Percentiles rank a stretch among this genome's conserved stretches.
These are phyloP conservation scores for Mycena galericulata DNA, from an alignment of 768 basidiomycete genomes.

Conservation along the genomic window DNA sequence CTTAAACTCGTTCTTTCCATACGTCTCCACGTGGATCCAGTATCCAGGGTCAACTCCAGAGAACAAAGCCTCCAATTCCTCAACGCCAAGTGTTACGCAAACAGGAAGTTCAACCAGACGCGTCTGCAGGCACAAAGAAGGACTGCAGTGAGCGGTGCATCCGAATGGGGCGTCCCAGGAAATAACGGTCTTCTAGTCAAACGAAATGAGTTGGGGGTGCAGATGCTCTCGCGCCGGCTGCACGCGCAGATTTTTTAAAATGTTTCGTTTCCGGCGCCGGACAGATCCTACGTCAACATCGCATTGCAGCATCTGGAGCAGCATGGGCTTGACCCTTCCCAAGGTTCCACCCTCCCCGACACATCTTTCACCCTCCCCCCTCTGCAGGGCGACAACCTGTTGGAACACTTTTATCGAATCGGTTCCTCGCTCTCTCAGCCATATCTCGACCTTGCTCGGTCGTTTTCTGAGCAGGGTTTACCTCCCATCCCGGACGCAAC, in stretches of 20 bases:
- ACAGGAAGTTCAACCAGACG: slow-evolving; percentile 1
- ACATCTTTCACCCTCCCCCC: slow-evolving; percentile 83
- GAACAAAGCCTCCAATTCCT: not conserved
- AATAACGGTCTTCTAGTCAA: slow-evolving; percentile 54
- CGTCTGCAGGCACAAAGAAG: slow-evolving; percentile 12
- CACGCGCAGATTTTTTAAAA: slow-evolving; percentile 88
- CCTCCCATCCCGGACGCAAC: slow-evolving; percentile 70
- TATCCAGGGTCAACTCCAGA: slow-evolving; percentile 5
- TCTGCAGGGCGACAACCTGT: slow-evolving; percentile 83
- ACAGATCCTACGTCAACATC: slow-evolving; percentile 73
- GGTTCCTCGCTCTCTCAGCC: slow-evolving; percentile 79
- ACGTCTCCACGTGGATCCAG: not conserved
- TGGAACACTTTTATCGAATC: slow-evolving; percentile 90
- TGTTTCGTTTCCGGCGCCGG: slow-evolving; percentile 71
- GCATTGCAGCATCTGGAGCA: slow-evolving; percentile 83
- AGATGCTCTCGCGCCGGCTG: slow-evolving; percentile 85
- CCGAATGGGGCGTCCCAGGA: not conserved
- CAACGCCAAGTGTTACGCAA: not conserved
- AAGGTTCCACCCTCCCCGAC: slow-evolving; percentile 85
- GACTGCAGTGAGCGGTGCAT: slow-evolving; percentile 19
- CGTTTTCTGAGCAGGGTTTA: slow-evolving; percentile 62
- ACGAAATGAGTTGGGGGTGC: slow-evolving; percentile 93
- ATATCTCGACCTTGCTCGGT: slow-evolving; percentile 77
- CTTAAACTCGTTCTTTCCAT: slow-evolving; percentile 24
- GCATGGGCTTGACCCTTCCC: slow-evolving; percentile 84